Evolutionary conservation across 495 filamentous ascomycete species (phyloP).

Genomic region (Hypoxylon intermedium): DNA sequence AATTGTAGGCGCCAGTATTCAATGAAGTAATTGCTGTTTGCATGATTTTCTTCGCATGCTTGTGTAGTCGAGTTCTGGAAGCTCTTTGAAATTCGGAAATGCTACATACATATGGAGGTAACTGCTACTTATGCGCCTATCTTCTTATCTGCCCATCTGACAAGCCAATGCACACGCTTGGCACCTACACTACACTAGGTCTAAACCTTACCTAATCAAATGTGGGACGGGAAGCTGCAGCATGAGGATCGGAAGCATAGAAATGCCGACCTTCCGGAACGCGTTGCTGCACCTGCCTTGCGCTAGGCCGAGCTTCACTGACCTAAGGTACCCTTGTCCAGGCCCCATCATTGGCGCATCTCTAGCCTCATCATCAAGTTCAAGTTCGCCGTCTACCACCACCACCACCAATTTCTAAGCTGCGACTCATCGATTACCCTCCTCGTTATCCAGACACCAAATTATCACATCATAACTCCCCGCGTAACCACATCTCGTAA

Average conservation of each 20-base stretch:
- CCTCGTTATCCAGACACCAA: not conserved
- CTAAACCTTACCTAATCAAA: not conserved
- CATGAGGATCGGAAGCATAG: constrained; percentile 29
- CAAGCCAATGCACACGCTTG: constrained; percentile 17
- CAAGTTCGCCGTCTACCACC: not conserved
- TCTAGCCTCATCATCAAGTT: constrained; percentile 30
- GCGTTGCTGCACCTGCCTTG: constrained; percentile 37
- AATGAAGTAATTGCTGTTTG: not conserved
- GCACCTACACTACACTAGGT: constrained; percentile 8
- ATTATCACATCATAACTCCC: not conserved
- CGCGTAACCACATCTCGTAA: no score
- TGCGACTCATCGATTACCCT: not conserved
- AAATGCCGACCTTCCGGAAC: constrained; percentile 28
- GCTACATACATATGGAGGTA: no score
- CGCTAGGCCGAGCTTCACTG: constrained; percentile 8
- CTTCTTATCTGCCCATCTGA: constrained; percentile 13
- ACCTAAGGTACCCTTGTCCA: constrained; percentile 16
- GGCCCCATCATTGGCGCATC: constrained; percentile 30
- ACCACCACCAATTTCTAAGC: constrained; percentile 12
- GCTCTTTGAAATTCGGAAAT: constrained; percentile 25
- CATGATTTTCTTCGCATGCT: not conserved
- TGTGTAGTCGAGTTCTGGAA: constrained; percentile 23
- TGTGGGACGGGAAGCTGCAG: not conserved
- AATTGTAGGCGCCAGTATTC: no score
- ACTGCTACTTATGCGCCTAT: no score